Evolutionary conservation across 768 basidiomycete genomes (phyloP).

Genomic region (Termitomyces sp.): DNA sequence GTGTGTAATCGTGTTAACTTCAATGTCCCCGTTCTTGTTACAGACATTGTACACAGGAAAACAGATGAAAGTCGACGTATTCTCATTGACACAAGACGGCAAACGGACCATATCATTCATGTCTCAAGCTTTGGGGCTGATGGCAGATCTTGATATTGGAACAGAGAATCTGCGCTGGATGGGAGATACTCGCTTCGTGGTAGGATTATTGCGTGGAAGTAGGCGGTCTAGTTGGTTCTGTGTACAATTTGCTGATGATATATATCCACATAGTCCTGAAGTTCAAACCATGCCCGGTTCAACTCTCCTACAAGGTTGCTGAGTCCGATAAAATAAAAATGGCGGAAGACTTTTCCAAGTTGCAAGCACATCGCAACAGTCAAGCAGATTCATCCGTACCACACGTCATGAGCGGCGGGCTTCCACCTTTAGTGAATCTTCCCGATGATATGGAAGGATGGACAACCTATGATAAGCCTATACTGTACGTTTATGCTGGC

Average conservation of each 20-base stretch:
- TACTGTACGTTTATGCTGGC: slow-evolving; percentile 70
- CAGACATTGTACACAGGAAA: slow-evolving; percentile 38
- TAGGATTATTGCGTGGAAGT: slow-evolving; percentile 70
- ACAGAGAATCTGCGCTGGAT: slow-evolving; percentile 86
- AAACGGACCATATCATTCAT: slow-evolving; percentile 71
- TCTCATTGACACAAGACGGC: slow-evolving; percentile 65
- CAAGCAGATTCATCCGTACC: slow-evolving; percentile 11
- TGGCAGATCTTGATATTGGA: slow-evolving; percentile 81
- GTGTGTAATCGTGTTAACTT: slow-evolving; percentile 23
- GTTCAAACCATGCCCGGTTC: slow-evolving; percentile 61
- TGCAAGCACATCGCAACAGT: slow-evolving; percentile 32
- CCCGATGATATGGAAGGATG: slow-evolving; percentile 52
- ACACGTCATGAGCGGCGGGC: slow-evolving; percentile 13
- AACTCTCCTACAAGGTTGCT: slow-evolving; percentile 64
- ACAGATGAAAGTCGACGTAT: slow-evolving; percentile 72
- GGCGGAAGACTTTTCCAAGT: slow-evolving; percentile 43
- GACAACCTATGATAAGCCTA: slow-evolving; percentile 62
- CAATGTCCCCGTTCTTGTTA: neutral
- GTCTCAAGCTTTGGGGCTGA: slow-evolving; percentile 76
- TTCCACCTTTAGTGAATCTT: slow-evolving; percentile 43
- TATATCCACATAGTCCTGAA: slow-evolving; percentile 41
- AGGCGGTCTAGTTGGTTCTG: slow-evolving; percentile 14
- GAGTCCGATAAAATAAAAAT: slow-evolving; percentile 69
- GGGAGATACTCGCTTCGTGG: slow-evolving; percentile 74
- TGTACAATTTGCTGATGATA: neutral